Percentiles rank a stretch among this genome's conserved stretches.
phyloP scores from a whole-genome alignment of 2,329 filamentous ascomycete species.

The Leptographium lundbergii region DNA sequence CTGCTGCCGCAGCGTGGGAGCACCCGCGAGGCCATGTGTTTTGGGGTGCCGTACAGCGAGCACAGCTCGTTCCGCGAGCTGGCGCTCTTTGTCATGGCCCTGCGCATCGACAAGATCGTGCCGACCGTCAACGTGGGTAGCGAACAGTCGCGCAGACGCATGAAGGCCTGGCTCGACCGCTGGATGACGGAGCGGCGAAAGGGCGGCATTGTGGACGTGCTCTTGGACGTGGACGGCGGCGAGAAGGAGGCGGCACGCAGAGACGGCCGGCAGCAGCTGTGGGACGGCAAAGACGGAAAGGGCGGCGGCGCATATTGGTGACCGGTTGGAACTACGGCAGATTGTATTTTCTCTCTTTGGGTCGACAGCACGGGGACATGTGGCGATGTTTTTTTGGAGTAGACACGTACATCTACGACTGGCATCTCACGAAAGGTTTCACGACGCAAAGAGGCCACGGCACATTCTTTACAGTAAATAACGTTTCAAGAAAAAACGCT shows the following conservation, averaged over 20 bases:
- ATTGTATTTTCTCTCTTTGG: not conserved
- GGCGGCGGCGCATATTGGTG: conserved; percentile 30
- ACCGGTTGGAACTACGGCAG: not conserved
- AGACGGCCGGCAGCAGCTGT: conserved; percentile 13
- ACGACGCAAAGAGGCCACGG: not conserved
- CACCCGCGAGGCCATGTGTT: conserved; percentile 71
- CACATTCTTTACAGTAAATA: not conserved
- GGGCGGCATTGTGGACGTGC: conserved; percentile 36
- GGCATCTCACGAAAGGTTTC: not conserved
- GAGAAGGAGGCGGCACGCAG: conserved; percentile 12
- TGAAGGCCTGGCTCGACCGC: conserved; percentile 53
- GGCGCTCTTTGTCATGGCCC: conserved; percentile 79
- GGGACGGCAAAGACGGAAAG: conserved; percentile 27
- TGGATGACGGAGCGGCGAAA: conserved; percentile 47
- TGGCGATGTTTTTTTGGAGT: not conserved
- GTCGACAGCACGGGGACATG: not conserved
- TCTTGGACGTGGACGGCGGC: conserved; percentile 24
- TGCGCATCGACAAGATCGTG: conserved; percentile 80
- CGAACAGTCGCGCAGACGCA: conserved; percentile 41
- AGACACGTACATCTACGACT: not conserved
- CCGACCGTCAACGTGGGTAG: conserved; percentile 79
- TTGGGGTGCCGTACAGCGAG: conserved; percentile 90
- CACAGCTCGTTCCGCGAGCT: conserved; percentile 91
- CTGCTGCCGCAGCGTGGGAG: conserved; percentile 74
- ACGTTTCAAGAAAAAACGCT: not conserved